These are phyloP conservation scores for Rhodosporidiobolus odoratus DNA, from an alignment of 768 basidiomycete species.

Conservation along the genomic window DNA sequence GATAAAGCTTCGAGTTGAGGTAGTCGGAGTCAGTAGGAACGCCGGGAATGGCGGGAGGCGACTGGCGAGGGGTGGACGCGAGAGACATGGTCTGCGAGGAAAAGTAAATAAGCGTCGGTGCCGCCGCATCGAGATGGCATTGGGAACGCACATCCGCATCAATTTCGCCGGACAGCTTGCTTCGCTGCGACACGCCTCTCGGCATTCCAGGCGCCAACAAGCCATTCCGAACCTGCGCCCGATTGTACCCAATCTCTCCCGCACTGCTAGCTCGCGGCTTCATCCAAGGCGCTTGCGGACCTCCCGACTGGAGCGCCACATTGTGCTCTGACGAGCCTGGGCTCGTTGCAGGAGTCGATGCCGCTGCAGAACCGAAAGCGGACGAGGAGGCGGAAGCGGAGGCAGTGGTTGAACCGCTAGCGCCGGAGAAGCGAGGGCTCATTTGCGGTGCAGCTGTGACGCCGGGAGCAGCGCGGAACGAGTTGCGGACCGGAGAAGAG, in stretches of 20 bases:
- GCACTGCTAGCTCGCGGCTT: conserved; percentile 18
- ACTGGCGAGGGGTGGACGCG: background rate
- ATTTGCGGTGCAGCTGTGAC: too few species aligned
- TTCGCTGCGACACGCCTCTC: conserved; percentile 7
- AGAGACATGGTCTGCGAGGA: conserved; percentile 1
- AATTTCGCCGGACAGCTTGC: conserved; percentile 37
- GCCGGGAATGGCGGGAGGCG: background rate
- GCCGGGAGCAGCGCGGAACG: conserved; percentile 6
- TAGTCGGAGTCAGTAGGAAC: conserved; percentile 33
- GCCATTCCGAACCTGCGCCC: conserved; percentile 23
- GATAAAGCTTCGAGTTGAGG: conserved; percentile 34
- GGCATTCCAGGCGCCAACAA: background rate
- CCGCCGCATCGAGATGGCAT: background rate
- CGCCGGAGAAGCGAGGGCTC: too few species aligned
- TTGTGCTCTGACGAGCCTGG: background rate
- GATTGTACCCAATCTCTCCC: conserved; percentile 1
- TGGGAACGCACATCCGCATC: conserved; percentile 17
- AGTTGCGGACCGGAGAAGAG: background rate
- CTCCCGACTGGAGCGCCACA: conserved; percentile 3
- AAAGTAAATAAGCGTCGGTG: background rate
- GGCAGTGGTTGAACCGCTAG: too few species aligned
- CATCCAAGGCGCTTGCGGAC: too few species aligned
- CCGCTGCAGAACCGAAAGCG: background rate
- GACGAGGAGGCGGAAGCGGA: background rate
- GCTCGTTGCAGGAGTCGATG: background rate